Evolutionary conservation across 768 basidiomycete genomes (phyloP).

Genomic region (Mycena chlorophos): DNA sequence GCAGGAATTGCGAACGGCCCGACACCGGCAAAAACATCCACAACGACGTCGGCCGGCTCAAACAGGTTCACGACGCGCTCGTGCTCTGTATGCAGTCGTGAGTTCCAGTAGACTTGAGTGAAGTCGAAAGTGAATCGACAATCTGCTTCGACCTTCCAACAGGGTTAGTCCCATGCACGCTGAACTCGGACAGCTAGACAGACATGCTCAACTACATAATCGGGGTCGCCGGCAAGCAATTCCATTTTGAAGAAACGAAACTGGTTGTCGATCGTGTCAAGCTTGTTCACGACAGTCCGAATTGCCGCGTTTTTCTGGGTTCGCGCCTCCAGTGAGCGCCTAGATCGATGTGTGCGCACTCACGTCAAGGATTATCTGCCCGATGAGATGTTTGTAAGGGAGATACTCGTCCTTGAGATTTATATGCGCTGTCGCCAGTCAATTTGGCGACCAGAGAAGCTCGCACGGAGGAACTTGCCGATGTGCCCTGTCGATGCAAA

Average conservation of each 20-base stretch:
- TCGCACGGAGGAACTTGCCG: conserved; percentile 48
- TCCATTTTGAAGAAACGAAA: conserved; percentile 98
- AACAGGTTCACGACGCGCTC: conserved; percentile 78
- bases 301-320: conserved; percentile 88
- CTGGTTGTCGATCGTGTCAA: conserved; percentile 78
- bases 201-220: conserved; percentile 87
- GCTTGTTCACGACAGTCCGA: conserved; percentile 92
- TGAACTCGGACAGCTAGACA: conserved; percentile 25
- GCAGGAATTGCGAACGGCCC: conserved; percentile 96
- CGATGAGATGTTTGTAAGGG: conserved; percentile 88
- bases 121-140: conserved; percentile 95
- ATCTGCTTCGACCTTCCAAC: conserved; percentile 70
- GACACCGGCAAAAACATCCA: conserved; percentile 95
- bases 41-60: conserved; percentile 73
- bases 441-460: conserved; percentile 1
- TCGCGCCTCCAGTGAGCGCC: conserved; percentile 3
- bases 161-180: background rate
- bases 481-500: conserved; percentile 92
- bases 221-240: conserved; percentile 84
- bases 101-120: conserved; percentile 97
- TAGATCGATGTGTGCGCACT: conserved; percentile 28
- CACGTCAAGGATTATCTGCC: conserved; percentile 89
- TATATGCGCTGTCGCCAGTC: conserved; percentile 66
- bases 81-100: conserved; percentile 89
- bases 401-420: conserved; percentile 90